These are phyloP conservation scores for Berkeleyomyces basicola DNA, from an alignment of 2,329 filamentous ascomycete genomes.

Conservation along the genomic window DNA sequence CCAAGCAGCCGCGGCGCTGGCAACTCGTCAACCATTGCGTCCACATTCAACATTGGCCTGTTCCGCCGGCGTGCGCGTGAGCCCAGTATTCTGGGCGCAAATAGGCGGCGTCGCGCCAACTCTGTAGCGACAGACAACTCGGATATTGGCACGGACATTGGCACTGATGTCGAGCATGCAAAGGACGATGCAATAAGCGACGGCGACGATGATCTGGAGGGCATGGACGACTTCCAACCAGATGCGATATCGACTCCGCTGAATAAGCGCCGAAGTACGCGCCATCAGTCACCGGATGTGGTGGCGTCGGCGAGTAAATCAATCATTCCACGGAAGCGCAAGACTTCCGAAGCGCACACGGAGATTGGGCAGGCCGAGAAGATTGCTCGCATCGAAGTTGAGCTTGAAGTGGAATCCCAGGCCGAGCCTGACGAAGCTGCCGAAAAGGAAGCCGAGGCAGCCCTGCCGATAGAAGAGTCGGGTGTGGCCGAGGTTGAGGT, in stretches of 20 bases:
- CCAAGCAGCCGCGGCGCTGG: constrained; percentile 32
- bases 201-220: constrained; percentile 24
- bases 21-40: constrained; percentile 31
- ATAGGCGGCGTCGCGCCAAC: constrained; percentile 24
- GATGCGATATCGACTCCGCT: constrained; percentile 55
- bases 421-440: constrained; percentile 17
- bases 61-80: constrained; percentile 42
- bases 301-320: neutral
- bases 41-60: constrained; percentile 37
- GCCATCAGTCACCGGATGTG: constrained; percentile 7
- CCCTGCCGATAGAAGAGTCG: neutral
- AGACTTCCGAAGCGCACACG: constrained; percentile 32
- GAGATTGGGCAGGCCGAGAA: constrained; percentile 24
- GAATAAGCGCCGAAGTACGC: constrained; percentile 28
- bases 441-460: constrained; percentile 13
- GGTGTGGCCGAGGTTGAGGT: constrained; percentile 10
- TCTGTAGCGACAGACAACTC: constrained; percentile 14
- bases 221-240: constrained; percentile 37
- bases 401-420: constrained; percentile 15
- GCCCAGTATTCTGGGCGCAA: constrained; percentile 43
- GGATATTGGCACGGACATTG: constrained; percentile 15
- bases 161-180: constrained; percentile 15
- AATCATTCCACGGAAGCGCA: constrained; percentile 31
- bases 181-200: constrained; percentile 17
- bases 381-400: constrained; percentile 20